These are phyloP conservation scores for Bromus sterilis DNA, from an alignment of 176 grass and related monocot genomes.

Conservation along the genomic window DNA sequence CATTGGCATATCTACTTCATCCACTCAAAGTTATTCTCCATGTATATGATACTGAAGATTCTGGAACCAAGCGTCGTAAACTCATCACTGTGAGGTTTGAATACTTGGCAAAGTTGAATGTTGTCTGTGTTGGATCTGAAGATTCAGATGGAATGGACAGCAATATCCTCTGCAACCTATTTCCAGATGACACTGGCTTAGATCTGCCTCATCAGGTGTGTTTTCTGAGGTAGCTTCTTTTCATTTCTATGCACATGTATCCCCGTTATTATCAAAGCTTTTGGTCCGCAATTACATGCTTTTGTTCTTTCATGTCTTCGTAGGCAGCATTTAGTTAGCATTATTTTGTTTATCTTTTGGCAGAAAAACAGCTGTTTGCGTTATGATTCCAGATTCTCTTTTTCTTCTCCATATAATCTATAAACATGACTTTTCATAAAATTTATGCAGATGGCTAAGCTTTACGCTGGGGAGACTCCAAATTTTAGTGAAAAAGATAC, in stretches of 20 bases:
- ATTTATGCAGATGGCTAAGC: slow-evolving; percentile 74
- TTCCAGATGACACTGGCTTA: slow-evolving; percentile 89
- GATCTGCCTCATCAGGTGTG: slow-evolving; percentile 88
- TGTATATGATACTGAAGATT: slow-evolving; percentile 61
- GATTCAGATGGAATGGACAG: slow-evolving; percentile 51
- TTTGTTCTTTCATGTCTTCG: background rate
- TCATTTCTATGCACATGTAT: background rate
- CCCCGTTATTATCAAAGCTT: background rate
- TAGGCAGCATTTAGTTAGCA: background rate
- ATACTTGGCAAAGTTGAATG: slow-evolving; percentile 87
- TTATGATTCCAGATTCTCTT: background rate
- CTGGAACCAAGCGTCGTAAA: slow-evolving; percentile 36
- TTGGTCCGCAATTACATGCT: background rate
- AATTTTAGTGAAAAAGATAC: slow-evolving; percentile 72
- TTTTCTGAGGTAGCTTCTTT: background rate
- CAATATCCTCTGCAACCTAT: slow-evolving; percentile 90
- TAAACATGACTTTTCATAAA: slow-evolving; percentile 10
- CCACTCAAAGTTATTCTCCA: slow-evolving; percentile 81
- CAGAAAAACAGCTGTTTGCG: background rate
- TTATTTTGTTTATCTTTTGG: background rate
- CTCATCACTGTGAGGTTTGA: slow-evolving; percentile 66
- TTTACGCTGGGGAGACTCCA: slow-evolving; percentile 58
- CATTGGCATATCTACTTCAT: slow-evolving; percentile 63
- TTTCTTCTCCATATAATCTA: background rate
- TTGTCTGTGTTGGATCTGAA: slow-evolving; percentile 87